Evolutionary conservation across 371 early-diverging fungal genomes (phyloP), one percentile per base, ranked within the genome.

Genomic region (Actinomucor elegans): DNA sequence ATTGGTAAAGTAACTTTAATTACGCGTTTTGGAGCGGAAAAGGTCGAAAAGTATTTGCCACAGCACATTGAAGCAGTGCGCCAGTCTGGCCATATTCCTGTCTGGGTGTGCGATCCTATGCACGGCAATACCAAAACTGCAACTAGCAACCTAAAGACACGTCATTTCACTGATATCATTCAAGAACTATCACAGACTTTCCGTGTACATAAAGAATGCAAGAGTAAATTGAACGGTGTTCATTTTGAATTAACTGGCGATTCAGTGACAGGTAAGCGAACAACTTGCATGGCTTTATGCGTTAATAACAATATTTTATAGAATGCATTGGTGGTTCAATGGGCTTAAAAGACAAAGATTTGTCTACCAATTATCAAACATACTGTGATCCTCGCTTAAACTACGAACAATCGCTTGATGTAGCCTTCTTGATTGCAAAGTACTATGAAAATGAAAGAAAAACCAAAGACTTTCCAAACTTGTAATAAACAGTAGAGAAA

Each of bases 21-120:
- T 58, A 93, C 96, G 1, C 87, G 98, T 14, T 98, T 95, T 63
- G 97, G 97, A 37, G 87, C 85, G 11, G 83, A 77, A 57, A 91
- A 93, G 40, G 88, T 98, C 11, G 84, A 84, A 32, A 74, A 89
- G 55, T 79, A 81, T 55, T 69, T 98, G 28, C 94, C 97, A 0
- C 86, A 75, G 11, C 96, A 95, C 57, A 93, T 98, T 61, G 69
- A 81, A 51, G 96, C 97, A 6, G 96, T 98, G 10, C 84, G 90
- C 54, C 68, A 68, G 2, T 86, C 94, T 0, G 84, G 83, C 2
- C 96, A 96, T 69, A 77, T 81, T 51, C 95, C 94, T 9, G 96
- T 96, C 17, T 97, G 96, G 98, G 88, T 88, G 27, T 93, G 93
- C 71, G 98, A 98, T 68, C 98, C 98, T 7, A 95, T 95, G 95